Evolutionary conservation across 2,329 filamentous ascomycete species (phyloP), one percentile per base, ranked within the genome.

Genomic region (Sporothrix pallida): DNA sequence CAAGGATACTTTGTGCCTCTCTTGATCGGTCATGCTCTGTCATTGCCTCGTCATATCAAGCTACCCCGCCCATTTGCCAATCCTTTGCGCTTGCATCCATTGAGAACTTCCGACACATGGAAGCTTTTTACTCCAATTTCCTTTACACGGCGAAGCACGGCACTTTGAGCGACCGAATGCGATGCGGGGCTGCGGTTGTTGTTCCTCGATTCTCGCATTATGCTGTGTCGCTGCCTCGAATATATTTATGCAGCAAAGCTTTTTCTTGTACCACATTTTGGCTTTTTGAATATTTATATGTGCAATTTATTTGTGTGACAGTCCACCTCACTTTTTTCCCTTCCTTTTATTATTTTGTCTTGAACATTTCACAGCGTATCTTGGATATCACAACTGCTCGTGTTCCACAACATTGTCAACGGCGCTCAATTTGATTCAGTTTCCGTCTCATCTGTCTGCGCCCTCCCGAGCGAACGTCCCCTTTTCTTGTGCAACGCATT

Each of bases 11-110:
- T 7, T 17, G 63, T 67, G 65, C 23, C 23, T 69, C 65, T 31
- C 17, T 26, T 56, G 50, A 56, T 70, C 67, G 26, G 67, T 56
- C 67, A 70, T 70, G 48, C 67, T 70, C 67, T 70, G 50, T 70
- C 48, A 70, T 70, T 44, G 6, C 54, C 65, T 31, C 37, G 48
- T 69, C 65, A 69, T 37, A 23, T 42, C 65, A 10, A 54, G 46
- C 50, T 70, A 58, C 67, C 67, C 50, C 67, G 50, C 65, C 20
- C 26, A 9, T 69, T 15, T 54, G 20, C 46, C 37, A 46, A 52
- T 54, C 23, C 65, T 67, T 7, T 23, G 8, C 12, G 31, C 50
- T 56, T 23, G 31, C 15, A 4, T 70, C 13, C 17, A 44, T 17
- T 52, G 50, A 58, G 48, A 44, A 23, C 65, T 69, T 37, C 65